Conservation (phyloP, 106 monocot species). For the Triglochin maritima region DNA sequence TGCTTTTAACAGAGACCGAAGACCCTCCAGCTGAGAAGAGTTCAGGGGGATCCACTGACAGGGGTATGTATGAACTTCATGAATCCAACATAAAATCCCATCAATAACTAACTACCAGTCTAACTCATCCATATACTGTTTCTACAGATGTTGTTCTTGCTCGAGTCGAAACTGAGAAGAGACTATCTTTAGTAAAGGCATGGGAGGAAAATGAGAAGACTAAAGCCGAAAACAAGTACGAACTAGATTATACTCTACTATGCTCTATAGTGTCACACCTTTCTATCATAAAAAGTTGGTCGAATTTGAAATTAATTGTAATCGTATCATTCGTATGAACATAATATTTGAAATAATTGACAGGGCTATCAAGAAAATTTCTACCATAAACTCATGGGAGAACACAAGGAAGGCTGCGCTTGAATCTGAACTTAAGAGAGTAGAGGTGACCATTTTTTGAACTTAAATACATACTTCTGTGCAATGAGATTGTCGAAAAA, state of each 20-base stretch:
- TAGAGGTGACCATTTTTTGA: constrained; percentile 18
- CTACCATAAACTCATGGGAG: constrained; percentile 40
- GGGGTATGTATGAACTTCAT: not conserved
- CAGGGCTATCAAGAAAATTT: constrained; percentile 38
- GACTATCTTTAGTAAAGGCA: constrained; percentile 26
- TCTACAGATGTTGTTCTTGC: constrained; percentile 24
- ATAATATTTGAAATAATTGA: not conserved
- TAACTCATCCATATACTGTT: not conserved
- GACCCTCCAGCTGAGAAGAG: not conserved
- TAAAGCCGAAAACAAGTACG: constrained; percentile 36
- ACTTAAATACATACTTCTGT: no score
- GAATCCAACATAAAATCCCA: not conserved
- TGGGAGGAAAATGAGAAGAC: constrained; percentile 45
- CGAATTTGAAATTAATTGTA: no score
- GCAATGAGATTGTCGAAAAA: no score
- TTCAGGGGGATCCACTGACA: not conserved
- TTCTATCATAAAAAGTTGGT: not conserved
- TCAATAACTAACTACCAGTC: not conserved
- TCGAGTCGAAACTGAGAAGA: constrained; percentile 33
- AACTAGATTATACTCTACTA: not conserved
- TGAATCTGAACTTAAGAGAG: constrained; percentile 34
- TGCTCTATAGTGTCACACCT: not conserved
- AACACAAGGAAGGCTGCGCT: constrained; percentile 30
- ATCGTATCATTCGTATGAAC: no score
- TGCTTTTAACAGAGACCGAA: not conserved